These are phyloP conservation scores for Arachnomyces sp. DNA, from an alignment of 2,329 filamentous ascomycete genomes.

Conservation along the genomic window DNA sequence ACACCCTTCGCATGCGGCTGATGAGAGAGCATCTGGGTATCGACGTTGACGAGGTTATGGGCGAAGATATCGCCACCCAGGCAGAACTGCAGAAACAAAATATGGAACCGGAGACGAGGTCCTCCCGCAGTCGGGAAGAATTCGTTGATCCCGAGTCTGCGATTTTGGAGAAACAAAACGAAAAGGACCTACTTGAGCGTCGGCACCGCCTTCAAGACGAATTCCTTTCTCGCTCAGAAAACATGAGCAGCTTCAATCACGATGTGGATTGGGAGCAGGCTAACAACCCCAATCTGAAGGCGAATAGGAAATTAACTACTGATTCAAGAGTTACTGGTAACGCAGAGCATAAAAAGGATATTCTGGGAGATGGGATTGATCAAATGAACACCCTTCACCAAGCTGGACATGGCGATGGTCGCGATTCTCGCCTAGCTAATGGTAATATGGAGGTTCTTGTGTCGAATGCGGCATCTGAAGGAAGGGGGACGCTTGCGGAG, in stretches of 20 bases:
- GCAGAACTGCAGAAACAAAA: slow-evolving; percentile 55
- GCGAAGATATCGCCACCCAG: slow-evolving; percentile 64
- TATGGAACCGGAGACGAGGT: slow-evolving; percentile 34
- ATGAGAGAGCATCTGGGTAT: slow-evolving; percentile 97
- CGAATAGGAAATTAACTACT: slow-evolving; percentile 45
- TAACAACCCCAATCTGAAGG: slow-evolving; percentile 49
- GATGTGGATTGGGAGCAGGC: slow-evolving; percentile 58
- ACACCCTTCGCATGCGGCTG: slow-evolving; percentile 81
- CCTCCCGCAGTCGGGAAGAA: slow-evolving; percentile 15
- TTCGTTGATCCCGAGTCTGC: slow-evolving; percentile 23
- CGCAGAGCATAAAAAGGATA: slow-evolving; percentile 59
- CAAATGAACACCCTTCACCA: slow-evolving; percentile 60
- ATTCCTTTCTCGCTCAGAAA: slow-evolving; percentile 47
- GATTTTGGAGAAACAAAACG: slow-evolving; percentile 30
- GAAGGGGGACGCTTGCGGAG: slow-evolving; percentile 49
- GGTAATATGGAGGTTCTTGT: slow-evolving; percentile 63
- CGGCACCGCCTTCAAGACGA: slow-evolving; percentile 46
- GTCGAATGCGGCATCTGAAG: slow-evolving; percentile 54
- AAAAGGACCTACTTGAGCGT: slow-evolving; percentile 35
- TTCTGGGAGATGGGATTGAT: slow-evolving; percentile 69
- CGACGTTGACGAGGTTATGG: slow-evolving; percentile 83
- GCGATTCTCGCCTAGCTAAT: slow-evolving; percentile 62
- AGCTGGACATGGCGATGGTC: slow-evolving; percentile 52
- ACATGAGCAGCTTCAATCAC: slow-evolving; percentile 63
- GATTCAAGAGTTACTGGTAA: slow-evolving; percentile 55